Evolutionary conservation across 768 basidiomycete genomes (phyloP).

Genomic region (Kockovaella imperatae): DNA sequence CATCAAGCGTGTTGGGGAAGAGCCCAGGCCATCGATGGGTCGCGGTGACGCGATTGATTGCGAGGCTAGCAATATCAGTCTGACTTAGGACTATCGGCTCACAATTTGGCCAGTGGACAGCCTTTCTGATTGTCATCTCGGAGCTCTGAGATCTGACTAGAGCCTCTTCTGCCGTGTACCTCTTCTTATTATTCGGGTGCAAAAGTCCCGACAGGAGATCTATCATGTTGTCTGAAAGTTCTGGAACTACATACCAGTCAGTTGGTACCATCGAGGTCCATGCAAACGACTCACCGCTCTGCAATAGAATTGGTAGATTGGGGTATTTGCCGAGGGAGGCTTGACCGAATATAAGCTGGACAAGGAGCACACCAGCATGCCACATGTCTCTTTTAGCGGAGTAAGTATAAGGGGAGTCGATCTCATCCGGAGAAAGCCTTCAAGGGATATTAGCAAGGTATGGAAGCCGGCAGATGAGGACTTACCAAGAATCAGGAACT

Average conservation of each 20-base stretch:
- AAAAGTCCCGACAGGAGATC: conserved; percentile 36
- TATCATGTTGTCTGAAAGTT: conserved; percentile 17
- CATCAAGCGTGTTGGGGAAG: too few relatives aligned
- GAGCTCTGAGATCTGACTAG: conserved; percentile 8
- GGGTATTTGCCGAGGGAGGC: conserved; percentile 53
- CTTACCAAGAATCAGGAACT: conserved; percentile 51
- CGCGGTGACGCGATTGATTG: too few relatives aligned
- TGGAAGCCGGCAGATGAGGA: conserved; percentile 32
- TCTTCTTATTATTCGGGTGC: conserved; percentile 28
- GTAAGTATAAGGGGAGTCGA: conserved; percentile 70
- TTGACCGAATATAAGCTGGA: conserved; percentile 79
- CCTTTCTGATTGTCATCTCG: conserved; percentile 11
- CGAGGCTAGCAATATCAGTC: background rate
- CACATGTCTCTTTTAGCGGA: conserved; percentile 75
- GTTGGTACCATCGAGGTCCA: background rate
- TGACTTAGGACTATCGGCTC: conserved; percentile 9
- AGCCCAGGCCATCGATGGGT: too few relatives aligned
- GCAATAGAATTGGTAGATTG: conserved; percentile 34
- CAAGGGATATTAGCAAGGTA: background rate
- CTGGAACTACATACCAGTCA: background rate
- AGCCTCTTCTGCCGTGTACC: conserved; percentile 33
- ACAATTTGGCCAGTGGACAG: background rate
- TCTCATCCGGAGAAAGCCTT: conserved; percentile 68
- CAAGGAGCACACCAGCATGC: conserved; percentile 64
- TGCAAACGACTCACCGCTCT: conserved; percentile 27